phyloP scores from a whole-genome alignment of 345 rosid genomes.

The Moringa oleifera region DNA sequence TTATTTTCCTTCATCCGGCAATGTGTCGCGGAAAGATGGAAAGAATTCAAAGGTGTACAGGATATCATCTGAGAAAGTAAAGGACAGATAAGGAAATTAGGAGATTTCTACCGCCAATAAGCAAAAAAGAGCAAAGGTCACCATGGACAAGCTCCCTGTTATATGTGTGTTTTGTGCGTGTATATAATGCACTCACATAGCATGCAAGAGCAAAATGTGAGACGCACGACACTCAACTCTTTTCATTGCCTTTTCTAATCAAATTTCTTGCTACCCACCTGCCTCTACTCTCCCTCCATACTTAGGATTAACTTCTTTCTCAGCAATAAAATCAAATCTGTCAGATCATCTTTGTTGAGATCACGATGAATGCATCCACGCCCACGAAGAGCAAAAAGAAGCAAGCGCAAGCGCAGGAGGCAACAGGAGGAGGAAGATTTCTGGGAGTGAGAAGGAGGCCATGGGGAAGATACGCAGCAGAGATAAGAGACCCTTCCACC shows the following conservation, averaged over 20 bases:
- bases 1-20: neutral
- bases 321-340: too few species aligned
- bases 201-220: too few species aligned
- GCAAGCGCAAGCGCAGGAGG: constrained; percentile 31
- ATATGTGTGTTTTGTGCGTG: too few species aligned
- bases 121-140: neutral
- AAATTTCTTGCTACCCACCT: constrained; percentile 2
- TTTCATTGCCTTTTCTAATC: constrained; percentile 4
- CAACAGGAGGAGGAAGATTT: constrained; percentile 28
- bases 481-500: constrained; percentile 77
- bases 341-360: neutral
- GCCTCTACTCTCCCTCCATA: neutral
- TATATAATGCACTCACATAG: too few species aligned
- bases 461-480: constrained; percentile 87
- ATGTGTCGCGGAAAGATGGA: neutral
- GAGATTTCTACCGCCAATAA: neutral
- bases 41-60: too few species aligned
- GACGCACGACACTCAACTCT: constrained; percentile 7
- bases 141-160: too few species aligned
- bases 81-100: too few species aligned
- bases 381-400: constrained; percentile 54
- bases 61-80: too few species aligned
- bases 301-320: neutral
- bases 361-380: constrained; percentile 40
- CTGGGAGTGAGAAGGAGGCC: constrained; percentile 81